Conservation (phyloP, 2,329 filamentous ascomycete species). For the Aspergillus sp. region DNA sequence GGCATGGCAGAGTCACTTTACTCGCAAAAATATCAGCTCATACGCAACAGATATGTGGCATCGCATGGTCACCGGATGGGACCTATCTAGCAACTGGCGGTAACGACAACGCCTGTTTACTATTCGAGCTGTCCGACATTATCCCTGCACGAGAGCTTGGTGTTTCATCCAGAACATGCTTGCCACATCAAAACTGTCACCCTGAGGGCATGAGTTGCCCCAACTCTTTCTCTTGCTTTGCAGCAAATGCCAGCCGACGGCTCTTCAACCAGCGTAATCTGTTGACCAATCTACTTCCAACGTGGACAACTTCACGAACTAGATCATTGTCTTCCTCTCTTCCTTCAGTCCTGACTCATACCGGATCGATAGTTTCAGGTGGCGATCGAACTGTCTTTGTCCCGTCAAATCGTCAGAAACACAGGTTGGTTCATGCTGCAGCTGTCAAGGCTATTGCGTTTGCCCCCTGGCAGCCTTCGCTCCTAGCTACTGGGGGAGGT, state of each 20-base stretch:
- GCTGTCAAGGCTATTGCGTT: slow-evolving; percentile 97
- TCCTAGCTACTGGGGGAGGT: slow-evolving; percentile 88
- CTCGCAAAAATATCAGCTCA: slow-evolving; percentile 76
- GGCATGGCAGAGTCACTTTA: slow-evolving; percentile 76
- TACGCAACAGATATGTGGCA: slow-evolving; percentile 84
- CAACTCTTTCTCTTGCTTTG: slow-evolving; percentile 23
- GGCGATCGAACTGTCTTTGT: slow-evolving; percentile 50
- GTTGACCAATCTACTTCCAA: slow-evolving; percentile 27
- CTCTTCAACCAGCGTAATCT: slow-evolving; percentile 24
- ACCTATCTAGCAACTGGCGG: slow-evolving; percentile 80
- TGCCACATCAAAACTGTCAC: slow-evolving; percentile 11
- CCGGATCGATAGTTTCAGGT: slow-evolving; percentile 30
- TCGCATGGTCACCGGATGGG: slow-evolving; percentile 82
- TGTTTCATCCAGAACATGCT: slow-evolving; percentile 10
- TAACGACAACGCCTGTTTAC: slow-evolving; percentile 85
- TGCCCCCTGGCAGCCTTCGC: slow-evolving; percentile 85
- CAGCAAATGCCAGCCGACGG: slow-evolving; percentile 19
- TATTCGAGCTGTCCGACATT: slow-evolving; percentile 71
- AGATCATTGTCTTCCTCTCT: slow-evolving; percentile 22
- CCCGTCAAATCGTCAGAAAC: slow-evolving; percentile 59
- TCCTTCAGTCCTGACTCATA: slow-evolving; percentile 24
- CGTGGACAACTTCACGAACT: slow-evolving; percentile 23
- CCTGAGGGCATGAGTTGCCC: slow-evolving; percentile 16
- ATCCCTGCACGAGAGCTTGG: slow-evolving; percentile 21
- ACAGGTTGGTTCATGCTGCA: slow-evolving; percentile 76